Conservation (phyloP, 2,329 filamentous ascomycete genomes). For the Daldinia sp. region DNA sequence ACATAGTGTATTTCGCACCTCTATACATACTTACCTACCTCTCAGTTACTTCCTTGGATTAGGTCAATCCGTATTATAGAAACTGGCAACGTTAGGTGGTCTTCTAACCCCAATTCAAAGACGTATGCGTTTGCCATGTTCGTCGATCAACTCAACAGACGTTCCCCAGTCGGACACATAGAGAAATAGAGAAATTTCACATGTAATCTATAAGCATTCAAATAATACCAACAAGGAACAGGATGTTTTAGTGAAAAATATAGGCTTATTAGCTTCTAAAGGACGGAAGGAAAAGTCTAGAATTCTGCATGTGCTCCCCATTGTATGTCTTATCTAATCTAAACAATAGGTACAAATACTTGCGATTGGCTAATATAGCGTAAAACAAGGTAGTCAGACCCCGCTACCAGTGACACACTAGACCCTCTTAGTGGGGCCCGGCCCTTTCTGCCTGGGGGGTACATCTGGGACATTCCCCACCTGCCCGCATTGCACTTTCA, state of each 20-base stretch:
- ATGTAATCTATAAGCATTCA: background rate
- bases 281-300: background rate
- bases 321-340: constrained; percentile 2
- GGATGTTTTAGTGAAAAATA: background rate
- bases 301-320: constrained; percentile 1
- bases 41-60: background rate
- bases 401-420: constrained; percentile 8
- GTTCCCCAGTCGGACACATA: background rate
- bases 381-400: constrained; percentile 1
- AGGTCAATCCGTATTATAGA: too few relatives aligned
- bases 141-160: too few relatives aligned
- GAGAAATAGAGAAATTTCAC: background rate
- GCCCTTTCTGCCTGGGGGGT: constrained; percentile 28
- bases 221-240: background rate
- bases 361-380: background rate
- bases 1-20: background rate
- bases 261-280: background rate
- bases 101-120: too few relatives aligned
- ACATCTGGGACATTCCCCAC: constrained; percentile 14
- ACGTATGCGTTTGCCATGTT: too few relatives aligned
- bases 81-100: too few relatives aligned
- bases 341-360: background rate
- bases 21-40: background rate
- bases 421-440: constrained; percentile 12
- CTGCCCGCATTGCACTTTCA: constrained; percentile 27